Conservation (phyloP, 768 basidiomycete genomes). For the Hypsizygus marmoreus region DNA sequence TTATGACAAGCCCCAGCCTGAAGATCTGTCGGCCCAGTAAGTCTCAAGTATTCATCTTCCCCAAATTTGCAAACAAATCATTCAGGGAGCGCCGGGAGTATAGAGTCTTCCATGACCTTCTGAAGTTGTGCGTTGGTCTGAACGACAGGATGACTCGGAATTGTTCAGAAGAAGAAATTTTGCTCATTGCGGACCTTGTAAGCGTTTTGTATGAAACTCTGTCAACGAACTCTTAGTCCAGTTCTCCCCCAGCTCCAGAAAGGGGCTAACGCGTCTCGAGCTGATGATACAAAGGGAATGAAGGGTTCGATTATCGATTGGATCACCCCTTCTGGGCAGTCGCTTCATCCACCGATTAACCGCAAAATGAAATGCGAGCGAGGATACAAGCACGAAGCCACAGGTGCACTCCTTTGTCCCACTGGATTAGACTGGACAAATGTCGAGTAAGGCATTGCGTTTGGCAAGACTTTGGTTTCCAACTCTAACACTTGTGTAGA, state of each 20-base stretch:
- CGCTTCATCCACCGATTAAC: constrained; percentile 11
- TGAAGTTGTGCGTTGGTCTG: neutral
- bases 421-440: constrained; percentile 14
- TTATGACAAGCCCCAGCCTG: neutral
- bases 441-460: constrained; percentile 10
- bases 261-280: constrained; percentile 19
- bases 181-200: neutral
- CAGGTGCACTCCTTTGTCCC: constrained; percentile 18
- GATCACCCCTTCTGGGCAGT: constrained; percentile 21
- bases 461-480: neutral
- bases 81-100: neutral
- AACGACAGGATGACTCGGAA: neutral
- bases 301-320: constrained; percentile 23
- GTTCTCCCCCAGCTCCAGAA: constrained; percentile 22
- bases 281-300: constrained; percentile 19
- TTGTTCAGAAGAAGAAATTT: neutral
- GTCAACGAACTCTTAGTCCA: too few species aligned
- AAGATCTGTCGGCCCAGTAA: neutral
- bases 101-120: neutral
- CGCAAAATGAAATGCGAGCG: constrained; percentile 7
- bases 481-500: constrained; percentile 2
- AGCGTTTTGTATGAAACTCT: too few species aligned
- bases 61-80: neutral
- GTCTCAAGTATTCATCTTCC: neutral
- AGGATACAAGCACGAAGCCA: constrained; percentile 13